Percentiles rank a stretch among this genome's conserved stretches.
phyloP scores from a whole-genome alignment of 768 basidiomycete genomes.

The Astraeus odoratus region DNA sequence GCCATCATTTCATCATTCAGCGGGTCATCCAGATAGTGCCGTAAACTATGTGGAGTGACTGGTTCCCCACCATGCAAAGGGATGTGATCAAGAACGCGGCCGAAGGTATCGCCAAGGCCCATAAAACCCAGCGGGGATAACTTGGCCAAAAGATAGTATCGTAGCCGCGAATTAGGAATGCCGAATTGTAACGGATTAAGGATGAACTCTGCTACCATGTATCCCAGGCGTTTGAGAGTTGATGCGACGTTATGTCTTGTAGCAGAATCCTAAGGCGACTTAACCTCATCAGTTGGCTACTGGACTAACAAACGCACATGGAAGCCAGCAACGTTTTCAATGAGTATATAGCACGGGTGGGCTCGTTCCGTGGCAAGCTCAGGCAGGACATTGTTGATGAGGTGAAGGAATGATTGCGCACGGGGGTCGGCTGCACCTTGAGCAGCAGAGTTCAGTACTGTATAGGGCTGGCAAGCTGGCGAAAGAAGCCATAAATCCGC shows the following conservation, averaged over 20 bases:
- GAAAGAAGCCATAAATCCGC: conserved; percentile 74
- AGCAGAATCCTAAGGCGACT: conserved; percentile 45
- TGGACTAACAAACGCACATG: conserved; percentile 43
- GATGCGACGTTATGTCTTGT: conserved; percentile 53
- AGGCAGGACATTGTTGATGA: conserved; percentile 58
- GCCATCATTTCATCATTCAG: conserved; percentile 12
- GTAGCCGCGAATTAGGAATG: conserved; percentile 74
- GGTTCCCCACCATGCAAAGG: conserved; percentile 36
- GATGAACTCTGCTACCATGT: conserved; percentile 52
- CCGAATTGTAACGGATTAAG: conserved; percentile 74
- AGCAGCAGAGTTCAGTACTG: conserved; percentile 65
- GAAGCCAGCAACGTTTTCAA: conserved; percentile 83
- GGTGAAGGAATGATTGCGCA: conserved; percentile 68
- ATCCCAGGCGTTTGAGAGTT: conserved; percentile 47
- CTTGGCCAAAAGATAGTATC: conserved; percentile 76
- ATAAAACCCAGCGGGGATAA: conserved; percentile 34
- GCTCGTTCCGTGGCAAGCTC: conserved; percentile 36
- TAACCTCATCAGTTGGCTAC: conserved; percentile 5
- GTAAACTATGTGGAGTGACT: conserved; percentile 3
- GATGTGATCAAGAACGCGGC: conserved; percentile 43
- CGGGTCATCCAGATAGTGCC: conserved; percentile 8
- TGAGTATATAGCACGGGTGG: conserved; percentile 54
- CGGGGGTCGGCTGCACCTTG: conserved; percentile 69
- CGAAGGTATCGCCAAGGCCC: conserved; percentile 10
- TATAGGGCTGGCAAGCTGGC: conserved; percentile 82